Evolutionary conservation across 345 rosid genomes (phyloP), one percentile per base, ranked within the genome.

Genomic region (Streptanthus diversifolius): DNA sequence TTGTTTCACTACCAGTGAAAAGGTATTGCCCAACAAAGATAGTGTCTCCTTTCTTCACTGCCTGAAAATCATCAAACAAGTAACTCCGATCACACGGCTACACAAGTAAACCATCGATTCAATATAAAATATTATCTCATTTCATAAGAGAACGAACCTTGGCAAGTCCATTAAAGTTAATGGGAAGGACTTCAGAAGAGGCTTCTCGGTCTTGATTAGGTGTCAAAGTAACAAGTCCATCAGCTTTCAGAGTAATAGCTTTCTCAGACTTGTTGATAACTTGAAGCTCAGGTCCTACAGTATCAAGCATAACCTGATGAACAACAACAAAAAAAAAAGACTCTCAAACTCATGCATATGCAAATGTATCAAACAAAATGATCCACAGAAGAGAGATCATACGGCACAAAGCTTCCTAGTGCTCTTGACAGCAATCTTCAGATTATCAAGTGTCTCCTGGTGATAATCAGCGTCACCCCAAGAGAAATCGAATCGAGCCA

Each of bases 1-100:
- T 91, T 58, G 97, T 90, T 83, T 95, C 99, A 81, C 96, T 91
- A 54, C 99, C 97, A 43, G 99, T 90, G 84, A 95, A 95, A 35
- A 91, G 80, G 86, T 95, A 90, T 22, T 91, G 99, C 43, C 99
- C 99, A 48, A 88, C 62, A 70, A 91, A 95, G 78, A 91, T 90
- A 71, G 99, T 95, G 79, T 95, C 99, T 61, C 99, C 97, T 27
- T 79, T 81, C 70, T 91, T 95, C 73, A 95, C 97, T 19, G 92
- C 87, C 97, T 91, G 85, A 64, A 77, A 82, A 80, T 7, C 77
- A 66, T 56, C 74, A 81, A 63, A 63, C 29, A 68, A 0, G 1
- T 8, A 68, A 52, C 48, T 39, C 39, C 36, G 55, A 68, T 44
- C 64, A 71, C 29, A 44, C 18, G 3, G 6, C 47, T 14, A 57